Evolutionary conservation across 2,329 filamentous ascomycete genomes (phyloP), one percentile per base, ranked within the genome.

Genomic region (Botrytis medusae): DNA sequence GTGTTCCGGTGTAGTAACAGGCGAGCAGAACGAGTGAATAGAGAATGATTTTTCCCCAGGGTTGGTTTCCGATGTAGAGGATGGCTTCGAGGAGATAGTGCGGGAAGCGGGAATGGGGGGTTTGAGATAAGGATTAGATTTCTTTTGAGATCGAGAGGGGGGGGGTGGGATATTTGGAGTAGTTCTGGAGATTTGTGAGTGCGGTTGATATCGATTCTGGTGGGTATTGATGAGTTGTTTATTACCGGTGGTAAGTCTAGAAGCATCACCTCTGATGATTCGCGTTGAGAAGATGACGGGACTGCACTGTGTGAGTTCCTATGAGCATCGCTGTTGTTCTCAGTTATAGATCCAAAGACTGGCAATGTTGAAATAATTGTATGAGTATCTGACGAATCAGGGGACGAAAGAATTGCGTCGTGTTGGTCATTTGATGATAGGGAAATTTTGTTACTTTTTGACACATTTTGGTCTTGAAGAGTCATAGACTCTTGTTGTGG

Each of bases 291-390:
- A n/a, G 12, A 1, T 5, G 16, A 14, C 14, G 32, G n/a, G 7
- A 25, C 10, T 18, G 32, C 20, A 37, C 0, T 9, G 7, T 16
- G 29, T 1, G 2, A 14, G 22, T 37, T 25, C 10, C 1, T 2
- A 10, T 37, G 32, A 10, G 6, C 29, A 7, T 6, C 2, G 10
- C 5, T 34, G 9, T 51, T 22, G 32, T 37, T 32, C 20, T 67
- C 32, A 7, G 2, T 12, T 6, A 4, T 16, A 8, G 10, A 8
- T 14, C 2, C 12, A 9, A 1, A 0, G 32, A 16, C 0, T n/a
- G 59, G 10, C 14, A 12, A 12, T n/a, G 20, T 25, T 8, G 22
- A 37, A 5, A 12, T 32, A 1, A 2, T 20, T 37, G 2, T 7
- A 5, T 34, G 7, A 0, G 29, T 37, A 16, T 10, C 25, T 16